phyloP scores from a whole-genome alignment of 2,329 filamentous ascomycete species.

The Gaeumannomyces tritici region DNA sequence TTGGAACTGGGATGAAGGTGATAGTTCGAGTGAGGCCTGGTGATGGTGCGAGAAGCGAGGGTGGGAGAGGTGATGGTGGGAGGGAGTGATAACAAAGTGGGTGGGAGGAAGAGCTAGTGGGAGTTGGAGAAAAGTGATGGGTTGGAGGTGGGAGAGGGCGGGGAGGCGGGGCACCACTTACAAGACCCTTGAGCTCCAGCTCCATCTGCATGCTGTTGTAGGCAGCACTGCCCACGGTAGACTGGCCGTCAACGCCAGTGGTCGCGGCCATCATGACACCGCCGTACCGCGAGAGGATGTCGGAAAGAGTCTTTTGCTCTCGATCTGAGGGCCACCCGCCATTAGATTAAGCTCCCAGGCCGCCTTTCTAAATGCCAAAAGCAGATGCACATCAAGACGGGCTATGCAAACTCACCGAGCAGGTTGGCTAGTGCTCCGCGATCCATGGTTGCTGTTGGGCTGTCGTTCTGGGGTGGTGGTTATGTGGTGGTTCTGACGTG shows the following conservation, averaged over 20 bases:
- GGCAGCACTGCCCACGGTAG: constrained; percentile 25
- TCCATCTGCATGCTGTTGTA: constrained; percentile 30
- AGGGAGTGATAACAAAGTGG: no score
- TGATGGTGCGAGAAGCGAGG: no score
- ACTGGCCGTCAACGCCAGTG: constrained; percentile 20
- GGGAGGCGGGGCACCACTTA: constrained; percentile 12
- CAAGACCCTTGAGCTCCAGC: constrained; percentile 24
- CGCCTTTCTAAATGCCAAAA: no score
- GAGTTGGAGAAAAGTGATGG: no score
- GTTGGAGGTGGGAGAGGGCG: background rate
- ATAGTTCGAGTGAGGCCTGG: no score
- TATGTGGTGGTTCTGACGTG: no score
- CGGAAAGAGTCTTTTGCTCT: constrained; percentile 32
- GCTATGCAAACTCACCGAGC: constrained; percentile 7
- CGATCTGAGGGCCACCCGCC: constrained; percentile 25
- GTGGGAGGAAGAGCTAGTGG: no score
- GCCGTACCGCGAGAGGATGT: constrained; percentile 32
- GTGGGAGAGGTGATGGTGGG: no score
- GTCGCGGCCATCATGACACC: constrained; percentile 29
- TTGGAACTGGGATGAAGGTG: background rate
- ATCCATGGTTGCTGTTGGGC: constrained; percentile 8
- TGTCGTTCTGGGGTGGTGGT: background rate
- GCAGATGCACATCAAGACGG: no score
- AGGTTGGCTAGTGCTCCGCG: constrained; percentile 11
- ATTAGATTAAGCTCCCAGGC: background rate